A percentile compares a stretch with the other conserved stretches of the same genome.
These are phyloP conservation scores for Elymus sibiricus DNA, from an alignment of 176 grass and related monocot genomes.

Conservation along the genomic window DNA sequence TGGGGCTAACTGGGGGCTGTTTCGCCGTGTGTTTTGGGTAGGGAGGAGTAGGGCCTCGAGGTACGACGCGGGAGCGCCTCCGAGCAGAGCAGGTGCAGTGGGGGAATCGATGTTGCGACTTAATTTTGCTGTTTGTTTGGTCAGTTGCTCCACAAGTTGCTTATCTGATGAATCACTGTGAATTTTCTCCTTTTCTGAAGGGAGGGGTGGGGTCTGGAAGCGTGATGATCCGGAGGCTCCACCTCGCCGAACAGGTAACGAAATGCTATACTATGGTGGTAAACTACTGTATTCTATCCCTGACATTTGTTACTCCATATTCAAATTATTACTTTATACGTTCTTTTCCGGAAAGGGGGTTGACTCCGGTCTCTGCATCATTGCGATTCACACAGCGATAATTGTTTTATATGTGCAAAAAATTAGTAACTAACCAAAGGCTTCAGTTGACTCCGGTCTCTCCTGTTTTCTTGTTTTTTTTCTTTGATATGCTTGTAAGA, in stretches of 20 bases:
- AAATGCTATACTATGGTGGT: not conserved
- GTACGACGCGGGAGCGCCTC: conserved; percentile 15
- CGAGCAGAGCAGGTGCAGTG: conserved; percentile 26
- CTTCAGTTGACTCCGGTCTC: no score
- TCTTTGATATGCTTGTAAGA: no score
- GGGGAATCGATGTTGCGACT: not conserved
- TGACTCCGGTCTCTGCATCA: no score
- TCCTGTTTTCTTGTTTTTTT: no score
- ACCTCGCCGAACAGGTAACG: conserved; percentile 31
- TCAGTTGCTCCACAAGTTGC: not conserved
- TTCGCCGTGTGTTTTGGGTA: not conserved
- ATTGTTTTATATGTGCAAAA: not conserved
- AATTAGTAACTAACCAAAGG: not conserved
- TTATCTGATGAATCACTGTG: not conserved
- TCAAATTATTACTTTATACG: not conserved
- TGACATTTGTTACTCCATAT: not conserved
- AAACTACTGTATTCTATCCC: not conserved
- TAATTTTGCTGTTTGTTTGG: not conserved
- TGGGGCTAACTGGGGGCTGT: not conserved
- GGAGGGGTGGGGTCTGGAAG: conserved; percentile 6
- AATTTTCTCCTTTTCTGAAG: not conserved
- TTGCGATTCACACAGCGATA: no score
- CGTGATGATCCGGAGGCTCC: not conserved
- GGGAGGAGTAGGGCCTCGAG: conserved; percentile 27
- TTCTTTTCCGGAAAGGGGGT: no score